Conservation (phyloP, 2,329 filamentous ascomycete species). For the Coniella lustricola region DNA sequence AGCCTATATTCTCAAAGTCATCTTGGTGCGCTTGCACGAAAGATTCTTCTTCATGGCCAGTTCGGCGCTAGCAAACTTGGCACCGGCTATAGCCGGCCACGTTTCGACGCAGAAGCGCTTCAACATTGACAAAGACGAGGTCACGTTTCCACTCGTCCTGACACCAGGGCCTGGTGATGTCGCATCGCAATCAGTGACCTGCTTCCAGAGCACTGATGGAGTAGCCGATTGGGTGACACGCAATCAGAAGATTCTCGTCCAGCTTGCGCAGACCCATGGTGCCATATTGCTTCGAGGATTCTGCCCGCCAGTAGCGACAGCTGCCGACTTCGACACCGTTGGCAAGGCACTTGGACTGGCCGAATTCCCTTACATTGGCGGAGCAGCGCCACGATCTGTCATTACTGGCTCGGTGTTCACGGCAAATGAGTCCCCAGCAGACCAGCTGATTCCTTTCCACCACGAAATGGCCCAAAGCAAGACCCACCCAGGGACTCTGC, state of each 20-base stretch:
- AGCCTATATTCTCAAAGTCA: too few species aligned
- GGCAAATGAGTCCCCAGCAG: conserved; percentile 13
- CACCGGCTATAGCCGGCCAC: conserved; percentile 5
- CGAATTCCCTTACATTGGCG: conserved; percentile 12
- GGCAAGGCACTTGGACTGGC: conserved; percentile 9
- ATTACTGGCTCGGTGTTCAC: conserved; percentile 14
- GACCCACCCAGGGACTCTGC: conserved; percentile 8
- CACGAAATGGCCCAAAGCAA: conserved; percentile 16
- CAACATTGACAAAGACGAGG: neutral
- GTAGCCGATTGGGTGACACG: conserved; percentile 8
- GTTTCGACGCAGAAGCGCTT: conserved; percentile 11
- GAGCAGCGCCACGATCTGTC: conserved; percentile 9
- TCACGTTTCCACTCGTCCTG: conserved; percentile 11
- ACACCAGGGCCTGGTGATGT: conserved; percentile 17
- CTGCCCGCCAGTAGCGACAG: conserved; percentile 6
- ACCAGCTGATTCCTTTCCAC: conserved; percentile 16
- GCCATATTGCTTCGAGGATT: conserved; percentile 13
- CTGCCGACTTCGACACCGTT: conserved; percentile 11
- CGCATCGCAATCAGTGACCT: conserved; percentile 3
- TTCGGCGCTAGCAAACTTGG: neutral
- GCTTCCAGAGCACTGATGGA: neutral
- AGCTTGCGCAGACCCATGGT: conserved; percentile 8
- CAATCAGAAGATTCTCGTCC: conserved; percentile 3
- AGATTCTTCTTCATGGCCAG: neutral
- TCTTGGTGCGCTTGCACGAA: too few species aligned